Evolutionary conservation across 2,329 filamentous ascomycete species (phyloP).

Genomic region (Trichophyton rubrum): DNA sequence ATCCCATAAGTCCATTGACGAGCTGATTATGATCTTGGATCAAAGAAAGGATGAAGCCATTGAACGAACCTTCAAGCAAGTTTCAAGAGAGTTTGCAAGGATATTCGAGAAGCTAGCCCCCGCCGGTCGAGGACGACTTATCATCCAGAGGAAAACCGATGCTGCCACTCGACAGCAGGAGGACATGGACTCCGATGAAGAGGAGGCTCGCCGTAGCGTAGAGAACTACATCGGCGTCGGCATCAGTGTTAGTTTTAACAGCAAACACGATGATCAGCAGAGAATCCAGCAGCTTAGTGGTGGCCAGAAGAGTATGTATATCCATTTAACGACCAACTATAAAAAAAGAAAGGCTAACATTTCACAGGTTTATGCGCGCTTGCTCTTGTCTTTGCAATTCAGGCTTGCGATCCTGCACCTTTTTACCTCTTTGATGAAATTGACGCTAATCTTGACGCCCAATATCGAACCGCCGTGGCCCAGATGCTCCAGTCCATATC

Average conservation of each 20-base stretch:
- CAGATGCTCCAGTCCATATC: constrained; percentile 73
- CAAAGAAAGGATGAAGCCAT: constrained; percentile 96
- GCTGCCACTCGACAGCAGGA: constrained; percentile 50
- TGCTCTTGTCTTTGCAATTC: constrained; percentile 97
- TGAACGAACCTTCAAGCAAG: constrained; percentile 95
- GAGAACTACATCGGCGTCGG: constrained; percentile 95
- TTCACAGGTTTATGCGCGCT: constrained; percentile 71
- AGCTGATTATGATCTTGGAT: constrained; percentile 83
- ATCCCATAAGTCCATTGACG: constrained; percentile 76
- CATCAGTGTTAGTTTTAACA: constrained; percentile 97
- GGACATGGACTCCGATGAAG: constrained; percentile 52
- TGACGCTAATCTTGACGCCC: constrained; percentile 92
- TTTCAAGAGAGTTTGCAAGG: constrained; percentile 79
- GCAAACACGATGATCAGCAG: constrained; percentile 95
- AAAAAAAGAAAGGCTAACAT: not conserved
- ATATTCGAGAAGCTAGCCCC: constrained; percentile 95
- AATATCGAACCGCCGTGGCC: constrained; percentile 93
- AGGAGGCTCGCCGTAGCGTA: constrained; percentile 50
- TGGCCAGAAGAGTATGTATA: constrained; percentile 79
- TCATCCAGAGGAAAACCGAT: constrained; percentile 86
- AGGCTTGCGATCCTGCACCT: constrained; percentile 89
- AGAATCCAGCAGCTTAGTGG: constrained; percentile 93
- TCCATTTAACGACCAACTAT: not conserved
- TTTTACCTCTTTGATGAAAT: constrained; percentile 99
- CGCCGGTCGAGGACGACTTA: constrained; percentile 75